phyloP scores from a whole-genome alignment of 768 basidiomycete species.

The Mycena alexandri region DNA sequence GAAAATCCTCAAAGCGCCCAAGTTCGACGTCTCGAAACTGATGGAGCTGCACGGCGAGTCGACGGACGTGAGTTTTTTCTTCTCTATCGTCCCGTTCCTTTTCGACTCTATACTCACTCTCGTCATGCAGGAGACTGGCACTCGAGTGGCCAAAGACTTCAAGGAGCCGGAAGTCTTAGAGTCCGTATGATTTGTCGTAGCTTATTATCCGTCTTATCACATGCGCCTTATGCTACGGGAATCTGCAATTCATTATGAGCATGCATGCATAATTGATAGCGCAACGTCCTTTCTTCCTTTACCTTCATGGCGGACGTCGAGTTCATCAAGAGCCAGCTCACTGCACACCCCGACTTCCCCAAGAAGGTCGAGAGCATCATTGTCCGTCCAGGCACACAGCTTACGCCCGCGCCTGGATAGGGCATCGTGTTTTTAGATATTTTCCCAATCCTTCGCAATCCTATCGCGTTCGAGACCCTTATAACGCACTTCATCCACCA shows the following conservation, averaged over 20 bases:
- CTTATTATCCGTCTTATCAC: slow-evolving; percentile 46
- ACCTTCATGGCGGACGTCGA: slow-evolving; percentile 80
- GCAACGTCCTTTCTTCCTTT: slow-evolving; percentile 18
- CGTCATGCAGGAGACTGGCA: slow-evolving; percentile 90
- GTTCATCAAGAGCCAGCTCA: slow-evolving; percentile 72
- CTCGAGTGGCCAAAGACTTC: slow-evolving; percentile 94
- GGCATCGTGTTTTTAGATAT: slow-evolving; percentile 95
- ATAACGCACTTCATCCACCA: slow-evolving; percentile 92
- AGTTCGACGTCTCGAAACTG: slow-evolving; percentile 95
- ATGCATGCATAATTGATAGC: slow-evolving; percentile 38
- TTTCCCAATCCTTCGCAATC: slow-evolving; percentile 91
- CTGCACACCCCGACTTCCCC: slow-evolving; percentile 82
- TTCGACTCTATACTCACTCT: slow-evolving; percentile 26
- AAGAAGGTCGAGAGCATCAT: slow-evolving; percentile 74
- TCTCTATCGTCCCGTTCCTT: too few species aligned
- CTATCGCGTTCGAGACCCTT: slow-evolving; percentile 88
- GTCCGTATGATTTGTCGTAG: slow-evolving; percentile 79
- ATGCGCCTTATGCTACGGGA: slow-evolving; percentile 48
- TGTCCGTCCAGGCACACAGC: slow-evolving; percentile 1
- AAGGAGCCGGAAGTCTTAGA: slow-evolving; percentile 97
- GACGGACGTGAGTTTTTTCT: slow-evolving; percentile 78
- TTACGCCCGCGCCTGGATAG: slow-evolving; percentile 51
- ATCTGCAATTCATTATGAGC: slow-evolving; percentile 39
- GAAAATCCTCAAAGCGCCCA: slow-evolving; percentile 98
- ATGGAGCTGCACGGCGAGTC: slow-evolving; percentile 97